Base-by-base conservation (phyloP, 306 rosid genomes). In the Carpinus fangiana region DNA sequence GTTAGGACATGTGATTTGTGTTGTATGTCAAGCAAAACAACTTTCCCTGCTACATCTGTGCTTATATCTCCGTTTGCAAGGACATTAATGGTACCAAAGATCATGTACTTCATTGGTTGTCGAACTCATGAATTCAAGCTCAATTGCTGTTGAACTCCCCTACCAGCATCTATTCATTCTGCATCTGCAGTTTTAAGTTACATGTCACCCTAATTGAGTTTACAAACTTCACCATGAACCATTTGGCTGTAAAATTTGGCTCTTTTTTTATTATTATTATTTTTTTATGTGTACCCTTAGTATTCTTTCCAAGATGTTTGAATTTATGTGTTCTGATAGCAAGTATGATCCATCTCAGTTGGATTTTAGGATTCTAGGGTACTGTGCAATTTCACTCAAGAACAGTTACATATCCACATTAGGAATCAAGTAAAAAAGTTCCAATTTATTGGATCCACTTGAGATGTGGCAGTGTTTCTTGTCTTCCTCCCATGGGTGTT, bases 141-240 rank as follows among this genome's bases (percentile, higher is more conserved):
- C 67, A 14, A 64, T 13, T 48, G 21, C 61, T 64, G 34, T 66
- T 18, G 7, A 59, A 9, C 12, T 18, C 23, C 36, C 50, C 57
- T 23, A 4, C 70, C 14, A 12, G 54, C n/a, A 73, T 41, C n/a
- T 43, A 76, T 56, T 72, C 61, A 71, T 71, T 83, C 71, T 79
- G 31, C 6, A 77, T 55, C 8, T 34, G 31, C 47, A 8, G n/a
- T 8, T 64, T 47, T 59, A 5, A 23, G 65, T 59, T 16, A 59
- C 65, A 14, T 6, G 16, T 59, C 14, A 10, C 34, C 28, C 18
- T 64, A 31, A 64, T 31, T 64, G 43, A 20, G 21, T 64, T 13
- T 64, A 31, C 45, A 36, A 64, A 64, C 12, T 34, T 64, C 70
- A 64, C 9, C 12, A 64, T 36, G 6, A 64, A 64, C 70, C 28